These are phyloP conservation scores for Xylaria arbuscula DNA, from an alignment of 2,329 filamentous ascomycete species.

Conservation along the genomic window DNA sequence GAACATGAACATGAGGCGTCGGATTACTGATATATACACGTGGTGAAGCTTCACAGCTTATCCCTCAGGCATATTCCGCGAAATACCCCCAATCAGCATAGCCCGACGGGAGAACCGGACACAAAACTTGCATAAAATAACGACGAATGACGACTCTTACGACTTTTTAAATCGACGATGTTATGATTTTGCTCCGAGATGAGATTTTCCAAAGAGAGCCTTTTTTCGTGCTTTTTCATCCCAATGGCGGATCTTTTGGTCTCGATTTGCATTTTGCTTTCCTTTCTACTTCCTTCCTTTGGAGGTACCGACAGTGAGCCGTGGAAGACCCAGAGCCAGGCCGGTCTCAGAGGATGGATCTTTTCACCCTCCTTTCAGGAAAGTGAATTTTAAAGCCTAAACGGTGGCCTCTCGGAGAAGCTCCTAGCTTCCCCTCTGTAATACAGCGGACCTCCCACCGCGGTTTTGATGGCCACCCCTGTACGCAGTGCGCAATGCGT, in stretches of 20 bases:
- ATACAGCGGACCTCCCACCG: slow-evolving; percentile 22
- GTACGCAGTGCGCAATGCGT: slow-evolving; percentile 10
- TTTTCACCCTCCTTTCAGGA: neutral
- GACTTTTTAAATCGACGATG: slow-evolving; percentile 46
- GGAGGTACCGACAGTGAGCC: slow-evolving; percentile 37
- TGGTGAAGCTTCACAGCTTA: slow-evolving; percentile 54
- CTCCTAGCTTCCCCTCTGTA: slow-evolving; percentile 16
- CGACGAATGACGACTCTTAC: slow-evolving; percentile 51
- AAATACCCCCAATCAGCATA: slow-evolving; percentile 49
- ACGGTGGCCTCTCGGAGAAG: slow-evolving; percentile 19
- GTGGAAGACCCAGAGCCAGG: slow-evolving; percentile 45
- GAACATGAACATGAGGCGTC: slow-evolving; percentile 43
- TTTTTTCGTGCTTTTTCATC: slow-evolving; percentile 35
- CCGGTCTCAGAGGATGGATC: slow-evolving; percentile 43
- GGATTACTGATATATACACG: slow-evolving; percentile 52
- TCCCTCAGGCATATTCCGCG: slow-evolving; percentile 48
- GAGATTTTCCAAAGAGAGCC: slow-evolving; percentile 33
- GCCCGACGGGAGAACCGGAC: slow-evolving; percentile 46
- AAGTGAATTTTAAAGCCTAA: slow-evolving; percentile 15
- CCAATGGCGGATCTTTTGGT: slow-evolving; percentile 33
- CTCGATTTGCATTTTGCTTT: slow-evolving; percentile 31
- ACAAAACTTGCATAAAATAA: slow-evolving; percentile 52
- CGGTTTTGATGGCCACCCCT: slow-evolving; percentile 19
- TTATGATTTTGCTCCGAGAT: slow-evolving; percentile 43
- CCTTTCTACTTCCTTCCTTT: slow-evolving; percentile 31